Base-by-base conservation (phyloP, 2,329 filamentous ascomycete genomes). In the Monosporascus sp. region DNA sequence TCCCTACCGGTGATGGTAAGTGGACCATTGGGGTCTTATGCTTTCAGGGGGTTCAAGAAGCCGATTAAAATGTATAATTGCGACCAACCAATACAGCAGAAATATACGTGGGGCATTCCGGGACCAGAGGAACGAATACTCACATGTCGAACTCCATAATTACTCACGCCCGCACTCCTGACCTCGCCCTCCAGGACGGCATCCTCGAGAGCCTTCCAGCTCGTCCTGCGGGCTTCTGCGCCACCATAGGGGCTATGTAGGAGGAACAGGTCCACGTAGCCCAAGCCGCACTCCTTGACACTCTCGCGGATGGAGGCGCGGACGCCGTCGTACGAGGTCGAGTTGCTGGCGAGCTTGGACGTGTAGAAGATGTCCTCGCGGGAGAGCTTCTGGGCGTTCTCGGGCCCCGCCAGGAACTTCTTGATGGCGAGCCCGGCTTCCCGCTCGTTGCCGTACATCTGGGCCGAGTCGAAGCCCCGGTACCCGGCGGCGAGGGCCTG, bases 211-310 rank as follows among this genome's bases (percentile, higher is more conserved):
- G 90, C 90, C 60, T 74, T 80, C 89, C 90, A 94, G 64, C 86
- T 89, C 38, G 87, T 84, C 50, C 88, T 68, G 5, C 90, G 77
- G 7, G 83, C 84, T 61, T 80, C 70, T 62, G 77, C 84, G 1
- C 90, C 89, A 6, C 90, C 89, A 61, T 90, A 90, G 0, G 90
- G 90, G 48, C 84, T 88, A 65, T 94, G 90, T 52, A 94, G 74
- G 11, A 95, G 74, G 68, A 93, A 92, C 45, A 94, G 69, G 64
- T 94, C 90, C 52, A 93, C 83, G 67, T 92, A 91, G 0, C 83
- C 87, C 31, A 92, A 71, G 0, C 84, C 86, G 24, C 82, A 85
- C 52, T 80, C 79, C 47, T 83, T 77, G 4, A 91, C 76, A 31
- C 82, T 87, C 65, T 81, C 68, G 56, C 77, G 82, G 58, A 94